phyloP scores from a whole-genome alignment of 2,329 filamentous ascomycete genomes.

The Paraconiothyrium brasiliense region DNA sequence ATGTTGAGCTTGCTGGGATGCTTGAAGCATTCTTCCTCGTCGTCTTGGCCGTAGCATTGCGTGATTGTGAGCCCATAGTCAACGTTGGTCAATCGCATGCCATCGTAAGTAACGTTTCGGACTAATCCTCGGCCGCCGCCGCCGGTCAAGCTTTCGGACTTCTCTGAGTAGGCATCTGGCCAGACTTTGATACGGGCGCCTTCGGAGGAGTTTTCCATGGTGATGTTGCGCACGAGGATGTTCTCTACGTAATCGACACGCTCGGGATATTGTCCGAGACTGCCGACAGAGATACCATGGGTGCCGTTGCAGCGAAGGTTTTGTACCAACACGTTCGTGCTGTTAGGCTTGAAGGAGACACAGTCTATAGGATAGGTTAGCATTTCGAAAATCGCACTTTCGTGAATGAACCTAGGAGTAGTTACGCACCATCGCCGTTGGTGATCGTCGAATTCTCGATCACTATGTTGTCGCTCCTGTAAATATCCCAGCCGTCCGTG shows the following conservation, averaged over 20 bases:
- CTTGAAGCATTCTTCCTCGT: constrained; percentile 67
- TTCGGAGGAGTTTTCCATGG: constrained; percentile 59
- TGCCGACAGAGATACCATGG: constrained; percentile 76
- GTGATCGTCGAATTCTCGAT: constrained; percentile 72
- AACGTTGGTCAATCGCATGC: constrained; percentile 68
- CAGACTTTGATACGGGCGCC: constrained; percentile 79
- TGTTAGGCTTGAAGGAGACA: constrained; percentile 79
- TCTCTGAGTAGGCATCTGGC: constrained; percentile 66
- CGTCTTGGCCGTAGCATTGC: constrained; percentile 71
- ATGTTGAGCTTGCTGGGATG: constrained; percentile 61
- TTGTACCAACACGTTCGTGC: constrained; percentile 73
- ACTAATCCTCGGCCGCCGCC: constrained; percentile 71
- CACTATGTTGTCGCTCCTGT: constrained; percentile 68
- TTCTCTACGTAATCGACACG: constrained; percentile 74
- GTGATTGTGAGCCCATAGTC: constrained; percentile 72
- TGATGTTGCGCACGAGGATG: constrained; percentile 62
- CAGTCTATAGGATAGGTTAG: constrained; percentile 60
- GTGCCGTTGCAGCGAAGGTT: constrained; percentile 73
- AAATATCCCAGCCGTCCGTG: constrained; percentile 71
- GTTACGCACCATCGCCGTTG: constrained; percentile 63
- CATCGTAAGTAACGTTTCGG: constrained; percentile 73
- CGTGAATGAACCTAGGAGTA: background rate
- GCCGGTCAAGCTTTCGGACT: constrained; percentile 69
- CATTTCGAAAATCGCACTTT: background rate
- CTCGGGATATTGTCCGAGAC: constrained; percentile 71